Evolutionary conservation across 2,329 filamentous ascomycete genomes (phyloP).

Genomic region (Fusarium nodosum): DNA sequence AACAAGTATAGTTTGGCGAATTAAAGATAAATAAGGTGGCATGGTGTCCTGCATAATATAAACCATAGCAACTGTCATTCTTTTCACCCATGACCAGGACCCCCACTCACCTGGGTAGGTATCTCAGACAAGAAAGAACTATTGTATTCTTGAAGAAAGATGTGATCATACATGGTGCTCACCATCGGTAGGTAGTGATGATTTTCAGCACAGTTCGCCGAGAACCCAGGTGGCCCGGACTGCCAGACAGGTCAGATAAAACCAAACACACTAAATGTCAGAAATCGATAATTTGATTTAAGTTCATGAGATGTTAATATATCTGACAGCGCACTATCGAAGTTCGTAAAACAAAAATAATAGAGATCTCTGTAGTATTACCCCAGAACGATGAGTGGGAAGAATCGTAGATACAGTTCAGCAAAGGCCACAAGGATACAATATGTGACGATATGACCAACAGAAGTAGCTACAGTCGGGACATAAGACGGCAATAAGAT

Average conservation of each 20-base stretch:
- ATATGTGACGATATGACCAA: not conserved
- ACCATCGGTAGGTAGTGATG: not conserved
- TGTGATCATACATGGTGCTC: not conserved
- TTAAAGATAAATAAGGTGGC: no score
- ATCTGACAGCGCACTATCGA: not conserved
- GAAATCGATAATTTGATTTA: not conserved
- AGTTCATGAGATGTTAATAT: not conserved
- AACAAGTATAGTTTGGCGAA: not conserved
- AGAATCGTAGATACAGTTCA: not conserved
- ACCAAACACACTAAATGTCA: not conserved
- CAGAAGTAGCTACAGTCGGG: not conserved
- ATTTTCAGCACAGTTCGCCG: not conserved
- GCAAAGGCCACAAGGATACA: not conserved
- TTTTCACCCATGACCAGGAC: not conserved
- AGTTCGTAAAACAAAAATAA: not conserved
- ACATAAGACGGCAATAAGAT: not conserved
- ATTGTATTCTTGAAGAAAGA: not conserved
- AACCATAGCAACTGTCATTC: no score
- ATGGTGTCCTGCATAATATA: no score
- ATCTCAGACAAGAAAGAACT: not conserved
- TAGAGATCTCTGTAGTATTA: not conserved
- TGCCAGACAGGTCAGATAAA: not conserved
- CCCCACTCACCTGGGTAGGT: not conserved
- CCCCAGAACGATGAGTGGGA: not conserved
- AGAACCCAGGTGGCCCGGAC: not conserved